Percentiles rank a stretch among this genome's conserved stretches.
Evolutionary conservation across 176 grass and related monocot species (phyloP).

Genomic region (Rhipidocladum racemiflorum): DNA sequence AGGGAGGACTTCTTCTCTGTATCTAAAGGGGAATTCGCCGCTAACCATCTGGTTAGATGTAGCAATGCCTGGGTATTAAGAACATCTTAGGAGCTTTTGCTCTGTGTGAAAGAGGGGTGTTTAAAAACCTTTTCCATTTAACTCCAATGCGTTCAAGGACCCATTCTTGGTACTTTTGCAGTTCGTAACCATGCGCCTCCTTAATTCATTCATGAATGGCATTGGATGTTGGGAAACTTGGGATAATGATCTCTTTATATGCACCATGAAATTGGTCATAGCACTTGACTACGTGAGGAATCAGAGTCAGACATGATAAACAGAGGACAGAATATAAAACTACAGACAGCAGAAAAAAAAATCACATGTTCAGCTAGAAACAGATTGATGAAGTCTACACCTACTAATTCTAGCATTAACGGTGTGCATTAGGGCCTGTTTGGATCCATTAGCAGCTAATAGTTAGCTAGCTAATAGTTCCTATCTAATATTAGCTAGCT

Average conservation of each 20-base stretch:
- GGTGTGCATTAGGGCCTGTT: no score
- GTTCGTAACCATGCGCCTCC: background rate
- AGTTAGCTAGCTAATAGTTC: no score
- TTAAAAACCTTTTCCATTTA: background rate
- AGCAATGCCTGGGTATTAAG: background rate
- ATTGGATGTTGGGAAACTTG: background rate
- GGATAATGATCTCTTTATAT: background rate
- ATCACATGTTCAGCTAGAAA: background rate
- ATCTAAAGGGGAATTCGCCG: no score
- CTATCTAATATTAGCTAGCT: no score
- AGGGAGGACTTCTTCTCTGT: no score
- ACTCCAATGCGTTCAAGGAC: background rate
- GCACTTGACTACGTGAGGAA: background rate
- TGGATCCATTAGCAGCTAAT: no score
- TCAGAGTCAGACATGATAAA: background rate
- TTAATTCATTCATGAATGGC: background rate
- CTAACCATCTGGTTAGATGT: no score
- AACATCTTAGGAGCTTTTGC: background rate
- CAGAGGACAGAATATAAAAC: background rate
- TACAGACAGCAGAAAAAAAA: background rate
- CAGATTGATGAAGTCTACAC: background rate
- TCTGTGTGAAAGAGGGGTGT: background rate
- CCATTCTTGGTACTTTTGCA: background rate
- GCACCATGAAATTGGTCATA: background rate
- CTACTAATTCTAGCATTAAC: no score